phyloP scores from a whole-genome alignment of 306 rosid genomes.

The Sophora flavescens region DNA sequence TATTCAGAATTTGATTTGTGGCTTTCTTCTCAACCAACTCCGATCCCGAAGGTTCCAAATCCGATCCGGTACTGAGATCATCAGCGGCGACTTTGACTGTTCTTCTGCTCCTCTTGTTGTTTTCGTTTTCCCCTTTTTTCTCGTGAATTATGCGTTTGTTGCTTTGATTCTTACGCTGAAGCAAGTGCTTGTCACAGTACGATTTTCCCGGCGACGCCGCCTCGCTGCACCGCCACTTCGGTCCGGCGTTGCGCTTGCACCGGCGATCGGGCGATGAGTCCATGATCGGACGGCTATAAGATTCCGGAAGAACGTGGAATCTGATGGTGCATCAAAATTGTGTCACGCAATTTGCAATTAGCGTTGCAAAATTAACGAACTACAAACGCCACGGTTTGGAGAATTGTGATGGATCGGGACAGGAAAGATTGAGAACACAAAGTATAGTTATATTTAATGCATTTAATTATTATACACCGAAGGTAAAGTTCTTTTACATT shows the following conservation, averaged over 20 bases:
- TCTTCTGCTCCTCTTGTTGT: conserved; percentile 39
- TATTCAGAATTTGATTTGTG: conserved; percentile 6
- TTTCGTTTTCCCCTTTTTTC: background rate
- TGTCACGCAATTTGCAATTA: background rate
- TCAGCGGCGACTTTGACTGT: conserved; percentile 10
- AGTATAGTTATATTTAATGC: too few species aligned
- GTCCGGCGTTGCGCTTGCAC: conserved; percentile 54
- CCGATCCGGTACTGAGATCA: conserved; percentile 35
- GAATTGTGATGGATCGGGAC: background rate
- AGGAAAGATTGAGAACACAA: too few species aligned
- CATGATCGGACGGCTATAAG: conserved; percentile 37
- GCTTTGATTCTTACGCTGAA: conserved; percentile 22
- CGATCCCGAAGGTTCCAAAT: conserved; percentile 23
- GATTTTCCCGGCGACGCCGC: conserved; percentile 40
- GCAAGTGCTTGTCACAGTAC: conserved; percentile 50
- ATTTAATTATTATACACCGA: too few species aligned
- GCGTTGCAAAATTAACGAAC: background rate
- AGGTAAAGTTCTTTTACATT: too few species aligned
- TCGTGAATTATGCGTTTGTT: conserved; percentile 24
- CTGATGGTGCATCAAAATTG: background rate
- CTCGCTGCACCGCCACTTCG: conserved; percentile 48
- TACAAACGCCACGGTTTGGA: background rate
- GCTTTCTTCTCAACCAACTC: conserved; percentile 31
- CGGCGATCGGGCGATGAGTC: conserved; percentile 38
- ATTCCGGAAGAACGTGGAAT: background rate